Conservation (phyloP, 176 grass and related monocot species). For the Bromus sterilis region DNA sequence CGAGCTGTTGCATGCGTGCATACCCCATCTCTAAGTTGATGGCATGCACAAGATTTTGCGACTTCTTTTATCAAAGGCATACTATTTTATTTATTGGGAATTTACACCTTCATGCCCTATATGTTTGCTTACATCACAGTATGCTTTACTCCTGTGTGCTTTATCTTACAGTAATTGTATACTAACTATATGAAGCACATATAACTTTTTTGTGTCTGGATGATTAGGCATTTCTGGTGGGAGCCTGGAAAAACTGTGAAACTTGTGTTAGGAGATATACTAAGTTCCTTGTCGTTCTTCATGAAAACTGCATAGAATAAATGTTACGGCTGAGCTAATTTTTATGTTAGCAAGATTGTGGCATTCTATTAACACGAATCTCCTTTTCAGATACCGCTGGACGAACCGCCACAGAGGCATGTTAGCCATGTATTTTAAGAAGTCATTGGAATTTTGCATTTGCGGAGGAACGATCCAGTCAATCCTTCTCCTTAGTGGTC, state of each 20-base stretch:
- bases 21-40: not conserved
- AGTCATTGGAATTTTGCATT: not conserved
- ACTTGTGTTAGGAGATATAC: not conserved
- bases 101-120: not conserved
- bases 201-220: not conserved
- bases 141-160: not conserved
- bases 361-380: conserved; percentile 1
- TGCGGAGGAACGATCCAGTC: not conserved
- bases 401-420: conserved; percentile 39
- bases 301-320: not conserved
- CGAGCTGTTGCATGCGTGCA: not conserved
- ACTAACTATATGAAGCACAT: not conserved
- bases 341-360: not conserved
- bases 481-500: not conserved
- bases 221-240: not conserved
- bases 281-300: not conserved
- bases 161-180: not conserved
- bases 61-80: not conserved
- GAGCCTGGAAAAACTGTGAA: not conserved
- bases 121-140: not conserved
- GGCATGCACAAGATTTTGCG: not conserved
- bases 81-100: not conserved
- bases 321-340: not conserved
- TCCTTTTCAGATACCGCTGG: conserved; percentile 33
- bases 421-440: conserved; percentile 35